A percentile compares a stretch with the other conserved stretches of the same genome.
These are phyloP conservation scores for Hypoxylon sp. DNA, from an alignment of 2,329 filamentous ascomycete species.

Conservation along the genomic window DNA sequence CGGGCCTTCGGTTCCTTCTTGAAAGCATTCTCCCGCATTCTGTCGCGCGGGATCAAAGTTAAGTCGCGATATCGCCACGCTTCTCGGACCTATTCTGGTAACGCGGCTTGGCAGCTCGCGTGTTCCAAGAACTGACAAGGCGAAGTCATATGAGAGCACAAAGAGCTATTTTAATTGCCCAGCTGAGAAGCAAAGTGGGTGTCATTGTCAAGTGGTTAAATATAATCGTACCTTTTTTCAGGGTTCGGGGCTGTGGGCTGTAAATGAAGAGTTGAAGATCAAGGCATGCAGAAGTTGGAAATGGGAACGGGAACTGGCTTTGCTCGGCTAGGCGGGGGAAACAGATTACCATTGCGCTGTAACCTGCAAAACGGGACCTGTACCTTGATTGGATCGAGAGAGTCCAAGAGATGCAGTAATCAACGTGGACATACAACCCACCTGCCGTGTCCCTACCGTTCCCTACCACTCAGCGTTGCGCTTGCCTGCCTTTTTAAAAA, in stretches of 20 bases:
- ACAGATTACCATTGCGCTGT: conserved; percentile 41
- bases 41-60: conserved; percentile 10
- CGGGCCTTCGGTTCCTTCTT: conserved; percentile 6
- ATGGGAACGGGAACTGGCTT: conserved; percentile 31
- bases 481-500: conserved; percentile 33
- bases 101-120: conserved; percentile 27
- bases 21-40: neutral
- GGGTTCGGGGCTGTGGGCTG: conserved; percentile 43
- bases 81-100: conserved; percentile 21
- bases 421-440: conserved; percentile 34
- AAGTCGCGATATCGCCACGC: conserved; percentile 10
- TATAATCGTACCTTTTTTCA: conserved; percentile 32
- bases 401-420: conserved; percentile 40
- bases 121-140: conserved; percentile 18
- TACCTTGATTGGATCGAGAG: conserved; percentile 36
- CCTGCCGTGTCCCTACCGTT: conserved; percentile 1
- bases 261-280: conserved; percentile 44
- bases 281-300: conserved; percentile 39
- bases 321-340: conserved; percentile 41
- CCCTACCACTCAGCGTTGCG: conserved; percentile 10
- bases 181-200: conserved; percentile 43
- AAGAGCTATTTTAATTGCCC: conserved; percentile 18
- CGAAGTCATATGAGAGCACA: conserved; percentile 37
- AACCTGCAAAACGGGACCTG: conserved; percentile 24
- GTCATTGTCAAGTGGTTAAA: conserved; percentile 44